Conservation (phyloP, 129 eudicot genomes). For the Ambrosia artemisiifolia region DNA sequence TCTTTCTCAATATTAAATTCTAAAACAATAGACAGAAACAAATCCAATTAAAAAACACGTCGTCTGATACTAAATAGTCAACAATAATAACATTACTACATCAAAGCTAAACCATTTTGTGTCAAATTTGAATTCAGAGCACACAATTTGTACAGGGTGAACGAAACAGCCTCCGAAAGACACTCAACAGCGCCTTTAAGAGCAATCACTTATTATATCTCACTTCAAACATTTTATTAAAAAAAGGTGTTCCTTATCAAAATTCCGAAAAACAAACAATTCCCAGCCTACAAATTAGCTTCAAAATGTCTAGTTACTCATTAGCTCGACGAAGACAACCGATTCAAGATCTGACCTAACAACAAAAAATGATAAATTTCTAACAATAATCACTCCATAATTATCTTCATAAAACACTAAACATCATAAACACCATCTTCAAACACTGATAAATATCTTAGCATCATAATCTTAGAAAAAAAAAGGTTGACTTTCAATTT, state of each 20-base stretch:
- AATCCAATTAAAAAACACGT: background rate
- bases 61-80: background rate
- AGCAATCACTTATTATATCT: background rate
- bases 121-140: background rate
- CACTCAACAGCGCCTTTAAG: background rate
- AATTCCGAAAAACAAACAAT: too few species aligned
- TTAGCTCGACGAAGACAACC: background rate
- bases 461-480: background rate
- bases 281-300: background rate
- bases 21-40: slow-evolving; percentile 32
- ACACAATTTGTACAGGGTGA: background rate
- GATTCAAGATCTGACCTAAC: background rate
- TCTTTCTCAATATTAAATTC: slow-evolving; percentile 28
- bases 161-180: background rate
- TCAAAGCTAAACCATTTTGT: too few species aligned
- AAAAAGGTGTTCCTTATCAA: too few species aligned
- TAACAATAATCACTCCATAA: slow-evolving; percentile 2
- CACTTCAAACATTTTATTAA: background rate
- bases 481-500: slow-evolving; percentile 14
- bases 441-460: slow-evolving; percentile 10
- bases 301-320: background rate
- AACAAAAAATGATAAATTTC: background rate
- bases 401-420: slow-evolving; percentile 4
- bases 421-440: slow-evolving; percentile 7
- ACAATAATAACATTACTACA: background rate